phyloP scores from a whole-genome alignment of 1,284 basidiomycete genomes.

The Trametes hirsuta region DNA sequence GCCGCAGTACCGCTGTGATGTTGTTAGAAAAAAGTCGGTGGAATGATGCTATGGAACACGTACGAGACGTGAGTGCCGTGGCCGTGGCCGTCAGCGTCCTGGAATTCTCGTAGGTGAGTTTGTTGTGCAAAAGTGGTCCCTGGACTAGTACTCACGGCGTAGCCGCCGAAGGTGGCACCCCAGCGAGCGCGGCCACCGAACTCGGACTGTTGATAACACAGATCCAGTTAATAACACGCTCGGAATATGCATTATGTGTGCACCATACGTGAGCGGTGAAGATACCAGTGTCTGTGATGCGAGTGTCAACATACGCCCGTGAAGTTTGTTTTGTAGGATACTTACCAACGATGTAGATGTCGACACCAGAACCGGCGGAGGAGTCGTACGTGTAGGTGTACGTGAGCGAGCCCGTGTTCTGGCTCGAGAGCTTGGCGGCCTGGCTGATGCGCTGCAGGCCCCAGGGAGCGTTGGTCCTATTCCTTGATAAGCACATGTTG shows the following conservation, averaged over 20 bases:
- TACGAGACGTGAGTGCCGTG: slow-evolving; percentile 49
- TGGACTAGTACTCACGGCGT: slow-evolving; percentile 17
- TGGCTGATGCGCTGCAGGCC: slow-evolving; percentile 38
- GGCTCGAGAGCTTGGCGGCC: slow-evolving; percentile 14
- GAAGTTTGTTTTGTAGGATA: background rate
- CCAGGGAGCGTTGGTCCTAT: slow-evolving; percentile 39
- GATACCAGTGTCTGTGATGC: slow-evolving; percentile 48
- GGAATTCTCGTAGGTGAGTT: slow-evolving; percentile 36
- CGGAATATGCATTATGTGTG: too few species aligned
- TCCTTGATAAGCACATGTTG: background rate
- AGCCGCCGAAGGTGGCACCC: slow-evolving; percentile 54
- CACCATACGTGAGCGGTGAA: slow-evolving; percentile 55
- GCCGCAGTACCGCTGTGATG: slow-evolving; percentile 51
- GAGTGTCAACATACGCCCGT: background rate
- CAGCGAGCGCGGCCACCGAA: slow-evolving; percentile 73
- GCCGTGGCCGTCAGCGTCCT: slow-evolving; percentile 63
- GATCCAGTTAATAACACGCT: background rate
- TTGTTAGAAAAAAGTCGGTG: slow-evolving; percentile 43
- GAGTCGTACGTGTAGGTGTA: slow-evolving; percentile 35
- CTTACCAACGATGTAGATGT: slow-evolving; percentile 39
- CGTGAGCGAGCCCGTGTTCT: slow-evolving; percentile 12
- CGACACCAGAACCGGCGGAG: slow-evolving; percentile 38
- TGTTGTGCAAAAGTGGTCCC: too few species aligned
- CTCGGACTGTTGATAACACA: slow-evolving; percentile 40
- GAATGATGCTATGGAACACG: slow-evolving; percentile 13